Base-by-base conservation (phyloP, 2,329 filamentous ascomycete species). In the Colletotrichum sp. region DNA sequence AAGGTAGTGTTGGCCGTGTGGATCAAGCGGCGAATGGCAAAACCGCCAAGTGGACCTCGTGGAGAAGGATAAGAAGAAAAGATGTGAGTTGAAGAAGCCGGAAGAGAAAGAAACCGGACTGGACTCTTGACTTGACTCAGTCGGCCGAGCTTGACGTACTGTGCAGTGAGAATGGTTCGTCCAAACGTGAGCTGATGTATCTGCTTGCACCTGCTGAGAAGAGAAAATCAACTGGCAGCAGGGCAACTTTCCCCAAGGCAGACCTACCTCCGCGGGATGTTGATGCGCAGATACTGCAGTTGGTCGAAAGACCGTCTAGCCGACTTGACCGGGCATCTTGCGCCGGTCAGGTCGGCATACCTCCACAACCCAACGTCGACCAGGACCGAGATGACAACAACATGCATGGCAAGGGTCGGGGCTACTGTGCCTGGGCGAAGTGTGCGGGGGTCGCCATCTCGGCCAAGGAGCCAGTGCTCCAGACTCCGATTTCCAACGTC, bases 21-120 rank as follows among this genome's bases (percentile, higher is more conserved):
- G 72, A 63, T 48, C 55, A n/a, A 57, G 32, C 36, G 63, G 63
- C 57, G 69, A 55, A n/a, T 67, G 55, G 36, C 57, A 68, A 68
- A 68, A 43, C 63, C 9, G 32, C 64, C 34, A 75, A 68, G 73
- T 69, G 70, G 73, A 52, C 73, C 55, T 60, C 34, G 57, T 72
- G 64, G 69, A 72, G 69, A 34, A 28, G 26, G 26, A 39, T 16
- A 36, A 65, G 21, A 59, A 26, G 32, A 63, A 72, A 68, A 26
- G 55, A 57, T 28, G 48, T 10, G 64, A 64, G 43, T 65, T 73
- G 34, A 60, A 68, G 34, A 75, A 57, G 32, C 18, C 69, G 21
- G 30, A 26, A 39, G 4, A 21, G 18, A 21, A 55, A 60, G 36
- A 60, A 71, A 73, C 65, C 52, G 52, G 66, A 43, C 52, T 60